These are phyloP conservation scores for Komagataella ulmi DNA, from an alignment of 805 yeast species.

Conservation along the genomic window DNA sequence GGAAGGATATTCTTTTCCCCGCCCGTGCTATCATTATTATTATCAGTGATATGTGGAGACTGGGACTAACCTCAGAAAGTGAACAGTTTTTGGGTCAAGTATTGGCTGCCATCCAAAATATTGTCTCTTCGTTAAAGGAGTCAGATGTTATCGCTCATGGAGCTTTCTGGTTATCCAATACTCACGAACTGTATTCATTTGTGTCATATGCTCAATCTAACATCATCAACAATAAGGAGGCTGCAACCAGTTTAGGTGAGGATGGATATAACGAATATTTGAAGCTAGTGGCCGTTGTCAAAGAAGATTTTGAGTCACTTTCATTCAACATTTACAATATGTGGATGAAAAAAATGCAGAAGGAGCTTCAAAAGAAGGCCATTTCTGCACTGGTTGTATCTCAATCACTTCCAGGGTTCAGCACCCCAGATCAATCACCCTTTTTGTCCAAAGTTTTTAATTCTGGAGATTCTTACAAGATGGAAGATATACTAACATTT, in stretches of 20 bases:
- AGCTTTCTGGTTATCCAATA: slow-evolving; percentile 95
- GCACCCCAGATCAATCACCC: slow-evolving; percentile 72
- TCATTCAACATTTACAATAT: slow-evolving; percentile 90
- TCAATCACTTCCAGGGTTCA: slow-evolving; percentile 92
- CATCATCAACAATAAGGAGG: slow-evolving; percentile 71
- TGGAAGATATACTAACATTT: slow-evolving; percentile 88
- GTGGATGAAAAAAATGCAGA: slow-evolving; percentile 94
- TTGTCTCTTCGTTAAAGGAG: slow-evolving; percentile 68
- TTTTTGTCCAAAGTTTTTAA: slow-evolving; percentile 76
- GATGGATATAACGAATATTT: slow-evolving; percentile 84
- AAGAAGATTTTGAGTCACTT: slow-evolving; percentile 86
- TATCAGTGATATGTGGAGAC: slow-evolving; percentile 95
- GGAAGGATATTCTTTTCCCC: slow-evolving; percentile 91
- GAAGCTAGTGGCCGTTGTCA: slow-evolving; percentile 78
- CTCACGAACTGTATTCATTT: slow-evolving; percentile 89
- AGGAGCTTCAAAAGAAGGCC: slow-evolving; percentile 79
- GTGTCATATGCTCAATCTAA: slow-evolving; percentile 89
- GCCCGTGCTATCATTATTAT: slow-evolving; percentile 89
- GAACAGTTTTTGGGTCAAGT: slow-evolving; percentile 87
- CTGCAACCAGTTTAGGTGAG: slow-evolving; percentile 75
- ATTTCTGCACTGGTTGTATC: slow-evolving; percentile 91
- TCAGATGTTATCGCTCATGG: slow-evolving; percentile 85
- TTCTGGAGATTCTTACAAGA: slow-evolving; percentile 59
- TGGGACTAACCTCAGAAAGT: slow-evolving; percentile 84
- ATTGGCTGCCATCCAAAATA: slow-evolving; percentile 71